A percentile compares a stretch with the other conserved stretches of the same genome.
Conservation (phyloP, 2,329 filamentous ascomycete species). For the Paecilomyces niveus region DNA sequence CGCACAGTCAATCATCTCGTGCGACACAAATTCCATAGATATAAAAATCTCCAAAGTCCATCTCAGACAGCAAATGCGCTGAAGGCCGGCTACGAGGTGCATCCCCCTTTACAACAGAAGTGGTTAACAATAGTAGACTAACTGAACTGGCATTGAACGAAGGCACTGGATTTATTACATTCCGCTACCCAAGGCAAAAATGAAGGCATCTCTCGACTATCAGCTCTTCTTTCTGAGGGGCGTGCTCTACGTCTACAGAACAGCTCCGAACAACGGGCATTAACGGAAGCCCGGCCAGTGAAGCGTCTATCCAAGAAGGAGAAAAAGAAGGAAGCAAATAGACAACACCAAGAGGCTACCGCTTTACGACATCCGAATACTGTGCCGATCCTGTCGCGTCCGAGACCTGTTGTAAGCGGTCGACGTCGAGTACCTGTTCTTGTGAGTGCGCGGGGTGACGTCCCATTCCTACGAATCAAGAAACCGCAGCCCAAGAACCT, state of each 20-base stretch:
- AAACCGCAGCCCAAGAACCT: constrained; percentile 37
- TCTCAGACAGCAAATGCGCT: constrained; percentile 31
- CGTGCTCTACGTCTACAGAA: constrained; percentile 14
- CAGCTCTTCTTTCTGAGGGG: constrained; percentile 18
- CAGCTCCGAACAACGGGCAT: constrained; percentile 12
- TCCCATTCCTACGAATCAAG: constrained; percentile 38
- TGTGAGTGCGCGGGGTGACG: constrained; percentile 31
- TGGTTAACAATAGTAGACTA: background rate
- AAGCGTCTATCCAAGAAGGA: constrained; percentile 16
- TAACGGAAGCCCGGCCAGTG: constrained; percentile 9
- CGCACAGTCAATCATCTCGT: constrained; percentile 22
- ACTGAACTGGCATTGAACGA: background rate
- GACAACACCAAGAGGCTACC: constrained; percentile 20
- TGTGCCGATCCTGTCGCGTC: constrained; percentile 28
- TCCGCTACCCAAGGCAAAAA: constrained; percentile 22
- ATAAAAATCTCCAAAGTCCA: constrained; percentile 31
- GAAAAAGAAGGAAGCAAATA: constrained; percentile 17
- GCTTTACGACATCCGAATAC: constrained; percentile 25
- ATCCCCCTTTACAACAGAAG: background rate
- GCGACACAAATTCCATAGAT: constrained; percentile 30
- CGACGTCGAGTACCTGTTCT: constrained; percentile 33
- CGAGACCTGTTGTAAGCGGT: constrained; percentile 25
- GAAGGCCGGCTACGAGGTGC: constrained; percentile 36
- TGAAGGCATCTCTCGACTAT: constrained; percentile 16
- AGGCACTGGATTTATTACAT: constrained; percentile 34